These are phyloP conservation scores for Kokia cookei DNA, from an alignment of 441 rosid genomes.

Conservation along the genomic window DNA sequence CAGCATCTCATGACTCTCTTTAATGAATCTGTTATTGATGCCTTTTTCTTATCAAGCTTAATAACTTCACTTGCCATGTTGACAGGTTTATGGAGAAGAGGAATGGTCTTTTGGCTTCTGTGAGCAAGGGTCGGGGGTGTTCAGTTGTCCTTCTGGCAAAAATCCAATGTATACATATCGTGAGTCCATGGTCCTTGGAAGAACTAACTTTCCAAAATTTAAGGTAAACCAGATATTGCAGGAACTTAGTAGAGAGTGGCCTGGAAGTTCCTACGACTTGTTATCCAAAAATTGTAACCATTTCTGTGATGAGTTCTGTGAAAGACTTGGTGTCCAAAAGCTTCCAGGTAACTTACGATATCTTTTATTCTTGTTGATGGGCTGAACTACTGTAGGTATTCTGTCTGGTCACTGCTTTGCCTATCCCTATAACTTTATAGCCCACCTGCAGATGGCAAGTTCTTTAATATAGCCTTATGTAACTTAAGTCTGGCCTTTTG, in stretches of 20 bases:
- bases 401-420: not conserved
- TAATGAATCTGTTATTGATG: not conserved
- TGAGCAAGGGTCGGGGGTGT: constrained; percentile 92
- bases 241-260: constrained; percentile 92
- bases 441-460: not conserved
- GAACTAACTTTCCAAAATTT: constrained; percentile 48
- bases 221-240: constrained; percentile 78
- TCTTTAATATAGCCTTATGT: not conserved
- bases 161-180: constrained; percentile 95
- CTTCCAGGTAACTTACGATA: constrained; percentile 62
- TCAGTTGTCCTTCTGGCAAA: constrained; percentile 77
- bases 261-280: constrained; percentile 75
- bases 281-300: constrained; percentile 92
- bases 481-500: not conserved
- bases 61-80: constrained; percentile 4
- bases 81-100: constrained; percentile 82
- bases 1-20: not conserved
- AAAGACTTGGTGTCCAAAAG: constrained; percentile 83
- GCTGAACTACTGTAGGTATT: not conserved
- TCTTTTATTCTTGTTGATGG: not conserved
- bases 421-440: not conserved
- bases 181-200: constrained; percentile 76
- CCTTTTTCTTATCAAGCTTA: not conserved
- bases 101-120: constrained; percentile 99
- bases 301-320: constrained; percentile 88